Evolutionary conservation across 352 stramenopile species (phyloP), one percentile per base, ranked within the genome.

Genomic region (Phytophthora boehmeriae): DNA sequence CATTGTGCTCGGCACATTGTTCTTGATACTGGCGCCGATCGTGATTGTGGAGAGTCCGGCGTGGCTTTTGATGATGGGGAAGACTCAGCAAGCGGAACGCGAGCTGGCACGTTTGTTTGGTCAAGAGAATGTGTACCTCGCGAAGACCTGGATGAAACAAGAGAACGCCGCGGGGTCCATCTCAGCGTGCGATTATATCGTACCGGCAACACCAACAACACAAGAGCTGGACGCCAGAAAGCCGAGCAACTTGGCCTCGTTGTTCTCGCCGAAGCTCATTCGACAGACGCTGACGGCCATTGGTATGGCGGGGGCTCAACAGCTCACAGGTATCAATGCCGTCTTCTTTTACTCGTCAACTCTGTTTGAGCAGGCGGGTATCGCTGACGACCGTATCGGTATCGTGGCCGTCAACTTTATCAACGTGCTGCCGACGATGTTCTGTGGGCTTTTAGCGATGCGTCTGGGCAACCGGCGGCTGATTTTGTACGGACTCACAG

Each of bases 331-430:
- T 13, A 84, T 91, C 46, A 88, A 88, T 55, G 75, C 72, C 14
- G 71, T 88, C 22, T 88, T 83, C 61, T 78, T 83, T 56, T 90
- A 90, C 59, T 88, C 78, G 42, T 83, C 74, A 28, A 63, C 75
- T 6, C 75, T 90, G 30, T 88, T 90, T 48, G 75, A 66, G 27
- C 56, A 77, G 45, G 78, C 76, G 9, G 80, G 80, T 0, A 63
- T 90, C 22, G 50, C 53, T 0, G 79, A 90, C 46, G 68, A 65
- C 22, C 80, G 80, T 20, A 22, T 88, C 6, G 76, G 74, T 11
- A 79, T 61, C n/a, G 30, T 70, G 10, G 56, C 60, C 30, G 62
- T 70, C 41, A 60, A 70, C 36, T 47, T 63, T 23, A 42, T 68
- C 16, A 61, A 84, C 22, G 20, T 88, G 3, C 9, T 87, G 9